Percentiles rank a stretch among this genome's conserved stretches.
Evolutionary conservation across 2,329 filamentous ascomycete genomes (phyloP).

Genomic region (Beauveria varroae): DNA sequence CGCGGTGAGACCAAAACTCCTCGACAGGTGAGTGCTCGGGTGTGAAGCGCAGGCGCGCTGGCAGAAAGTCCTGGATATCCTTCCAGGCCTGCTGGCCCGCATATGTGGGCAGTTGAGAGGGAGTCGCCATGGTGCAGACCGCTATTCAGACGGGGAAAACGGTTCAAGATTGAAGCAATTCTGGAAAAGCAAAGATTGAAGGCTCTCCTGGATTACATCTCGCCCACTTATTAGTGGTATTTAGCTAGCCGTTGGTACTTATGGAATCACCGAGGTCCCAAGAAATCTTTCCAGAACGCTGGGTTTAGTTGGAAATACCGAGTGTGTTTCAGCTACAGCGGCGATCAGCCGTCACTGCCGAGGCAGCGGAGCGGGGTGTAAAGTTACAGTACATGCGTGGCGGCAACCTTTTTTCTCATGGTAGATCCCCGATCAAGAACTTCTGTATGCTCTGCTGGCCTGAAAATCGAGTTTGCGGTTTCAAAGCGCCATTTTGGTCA

Average conservation of each 20-base stretch:
- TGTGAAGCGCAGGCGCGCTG: background rate
- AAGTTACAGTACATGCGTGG: too few species aligned
- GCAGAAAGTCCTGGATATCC: background rate
- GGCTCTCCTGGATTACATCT: background rate
- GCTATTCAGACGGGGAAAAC: background rate
- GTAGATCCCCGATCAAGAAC: too few species aligned
- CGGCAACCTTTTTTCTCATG: too few species aligned
- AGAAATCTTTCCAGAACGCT: too few species aligned
- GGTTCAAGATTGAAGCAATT: background rate
- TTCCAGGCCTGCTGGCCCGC: conserved; percentile 3
- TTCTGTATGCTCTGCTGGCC: too few species aligned
- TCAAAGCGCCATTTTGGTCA: background rate
- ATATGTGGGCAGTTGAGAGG: background rate
- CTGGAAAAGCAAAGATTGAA: background rate
- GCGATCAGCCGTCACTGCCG: background rate
- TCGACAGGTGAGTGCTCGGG: background rate
- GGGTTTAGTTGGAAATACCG: background rate
- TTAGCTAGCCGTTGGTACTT: background rate
- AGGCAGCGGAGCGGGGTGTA: background rate
- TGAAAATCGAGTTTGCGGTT: background rate
- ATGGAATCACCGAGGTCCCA: background rate
- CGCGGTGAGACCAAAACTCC: background rate
- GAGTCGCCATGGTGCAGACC: background rate
- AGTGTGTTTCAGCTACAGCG: background rate
- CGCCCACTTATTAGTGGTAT: background rate